Conservation (phyloP, 768 basidiomycete genomes). For the Suillus subluteus region DNA sequence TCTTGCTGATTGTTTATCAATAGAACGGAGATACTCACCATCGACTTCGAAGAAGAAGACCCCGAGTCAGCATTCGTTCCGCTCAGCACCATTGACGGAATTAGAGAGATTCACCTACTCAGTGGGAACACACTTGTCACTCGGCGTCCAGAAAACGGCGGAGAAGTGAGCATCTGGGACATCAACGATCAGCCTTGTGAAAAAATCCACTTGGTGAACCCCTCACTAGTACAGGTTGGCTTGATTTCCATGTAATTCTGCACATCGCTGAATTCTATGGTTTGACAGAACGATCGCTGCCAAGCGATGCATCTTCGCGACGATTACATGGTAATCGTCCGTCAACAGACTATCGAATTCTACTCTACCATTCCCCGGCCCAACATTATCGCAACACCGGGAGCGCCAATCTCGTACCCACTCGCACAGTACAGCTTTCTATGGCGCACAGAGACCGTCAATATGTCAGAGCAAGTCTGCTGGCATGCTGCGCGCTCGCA, state of each 20-base stretch:
- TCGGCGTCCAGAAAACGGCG: conserved; percentile 28
- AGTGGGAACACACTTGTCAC: conserved; percentile 43
- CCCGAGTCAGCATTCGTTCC: conserved; percentile 43
- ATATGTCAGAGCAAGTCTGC: conserved; percentile 40
- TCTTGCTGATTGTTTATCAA: neutral
- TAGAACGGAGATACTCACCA: conserved; percentile 47
- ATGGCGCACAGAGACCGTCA: conserved; percentile 59
- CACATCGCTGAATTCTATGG: conserved; percentile 9
- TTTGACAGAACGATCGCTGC: conserved; percentile 40
- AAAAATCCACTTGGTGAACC: conserved; percentile 40
- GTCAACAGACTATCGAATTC: conserved; percentile 44
- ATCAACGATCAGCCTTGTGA: conserved; percentile 33
- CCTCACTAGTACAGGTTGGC: conserved; percentile 35
- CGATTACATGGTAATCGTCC: conserved; percentile 50
- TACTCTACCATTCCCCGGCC: conserved; percentile 39
- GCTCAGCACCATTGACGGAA: conserved; percentile 34
- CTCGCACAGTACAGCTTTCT: conserved; percentile 51
- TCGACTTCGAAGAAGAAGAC: conserved; percentile 40
- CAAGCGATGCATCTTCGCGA: conserved; percentile 47
- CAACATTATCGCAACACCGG: conserved; percentile 19
- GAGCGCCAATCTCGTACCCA: conserved; percentile 41
- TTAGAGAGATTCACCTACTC: conserved; percentile 40
- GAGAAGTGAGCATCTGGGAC: conserved; percentile 42
- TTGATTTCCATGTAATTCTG: neutral
- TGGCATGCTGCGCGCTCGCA: conserved; percentile 19